Conservation (phyloP, 768 basidiomycete genomes). For the Lyophyllum atratum region DNA sequence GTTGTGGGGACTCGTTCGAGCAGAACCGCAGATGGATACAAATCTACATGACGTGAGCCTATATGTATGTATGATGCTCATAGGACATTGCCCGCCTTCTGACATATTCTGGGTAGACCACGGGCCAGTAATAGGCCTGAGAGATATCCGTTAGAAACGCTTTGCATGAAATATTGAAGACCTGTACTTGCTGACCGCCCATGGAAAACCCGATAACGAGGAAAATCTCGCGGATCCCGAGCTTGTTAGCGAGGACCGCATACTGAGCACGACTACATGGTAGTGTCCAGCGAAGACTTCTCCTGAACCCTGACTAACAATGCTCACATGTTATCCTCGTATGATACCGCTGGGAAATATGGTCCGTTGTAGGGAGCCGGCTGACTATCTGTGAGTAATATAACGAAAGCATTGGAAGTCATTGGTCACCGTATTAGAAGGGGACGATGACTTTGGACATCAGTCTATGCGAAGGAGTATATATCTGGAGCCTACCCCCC, state of each 20-base stretch:
- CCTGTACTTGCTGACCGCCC: slow-evolving; percentile 52
- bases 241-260: slow-evolving; percentile 48
- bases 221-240: slow-evolving; percentile 45
- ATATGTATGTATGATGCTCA: neutral
- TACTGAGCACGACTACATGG: slow-evolving; percentile 53
- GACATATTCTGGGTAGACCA: slow-evolving; percentile 55
- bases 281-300: neutral
- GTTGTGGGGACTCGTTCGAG: slow-evolving; percentile 57
- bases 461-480: slow-evolving; percentile 1
- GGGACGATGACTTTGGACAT: slow-evolving; percentile 52
- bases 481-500: slow-evolving; percentile 42
- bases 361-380: slow-evolving; percentile 58
- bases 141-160: neutral
- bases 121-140: slow-evolving; percentile 59
- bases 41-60: slow-evolving; percentile 36
- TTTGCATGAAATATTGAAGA: neutral
- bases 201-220: slow-evolving; percentile 60
- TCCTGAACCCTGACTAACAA: neutral
- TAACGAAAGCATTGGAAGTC: neutral
- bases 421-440: slow-evolving; percentile 54
- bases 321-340: slow-evolving; percentile 58
- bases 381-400: slow-evolving; percentile 25
- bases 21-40: slow-evolving; percentile 53
- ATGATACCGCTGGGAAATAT: slow-evolving; percentile 57
- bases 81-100: slow-evolving; percentile 36